These are phyloP conservation scores for Ogataea wickerhamii DNA, from an alignment of 805 yeast species.

Conservation along the genomic window DNA sequence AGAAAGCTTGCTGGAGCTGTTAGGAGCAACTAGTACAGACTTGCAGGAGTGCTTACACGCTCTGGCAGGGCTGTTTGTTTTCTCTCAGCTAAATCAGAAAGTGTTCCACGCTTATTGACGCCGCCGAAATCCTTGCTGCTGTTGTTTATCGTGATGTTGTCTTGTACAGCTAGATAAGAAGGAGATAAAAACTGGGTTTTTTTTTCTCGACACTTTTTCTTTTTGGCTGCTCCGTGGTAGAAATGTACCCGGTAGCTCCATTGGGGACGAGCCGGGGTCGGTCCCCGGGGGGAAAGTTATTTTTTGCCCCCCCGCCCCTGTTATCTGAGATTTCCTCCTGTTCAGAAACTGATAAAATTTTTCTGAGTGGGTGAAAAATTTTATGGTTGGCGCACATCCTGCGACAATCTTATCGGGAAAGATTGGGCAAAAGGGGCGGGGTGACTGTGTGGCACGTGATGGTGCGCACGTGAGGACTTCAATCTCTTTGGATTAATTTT, in stretches of 20 bases:
- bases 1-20: too few species aligned
- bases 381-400: slow-evolving; percentile 2
- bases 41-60: too few species aligned
- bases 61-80: too few species aligned
- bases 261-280: too few species aligned
- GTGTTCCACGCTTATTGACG: slow-evolving; percentile 1
- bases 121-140: not conserved
- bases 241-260: too few species aligned
- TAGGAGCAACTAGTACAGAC: too few species aligned
- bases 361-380: slow-evolving; percentile 1
- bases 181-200: not conserved
- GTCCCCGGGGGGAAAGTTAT: not conserved
- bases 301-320: not conserved
- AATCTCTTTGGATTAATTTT: too few species aligned
- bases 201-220: slow-evolving; percentile 1
- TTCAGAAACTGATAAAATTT: slow-evolving; percentile 1
- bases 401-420: not conserved
- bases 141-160: slow-evolving; percentile 1
- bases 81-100: too few species aligned
- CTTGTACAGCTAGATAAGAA: not conserved
- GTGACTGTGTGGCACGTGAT: slow-evolving; percentile 1
- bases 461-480: not conserved
- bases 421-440: not conserved
- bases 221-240: slow-evolving; percentile 2
- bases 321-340: slow-evolving; percentile 1